Conservation (phyloP, 108 stramenopile species). For the Cyclotella atomus region DNA sequence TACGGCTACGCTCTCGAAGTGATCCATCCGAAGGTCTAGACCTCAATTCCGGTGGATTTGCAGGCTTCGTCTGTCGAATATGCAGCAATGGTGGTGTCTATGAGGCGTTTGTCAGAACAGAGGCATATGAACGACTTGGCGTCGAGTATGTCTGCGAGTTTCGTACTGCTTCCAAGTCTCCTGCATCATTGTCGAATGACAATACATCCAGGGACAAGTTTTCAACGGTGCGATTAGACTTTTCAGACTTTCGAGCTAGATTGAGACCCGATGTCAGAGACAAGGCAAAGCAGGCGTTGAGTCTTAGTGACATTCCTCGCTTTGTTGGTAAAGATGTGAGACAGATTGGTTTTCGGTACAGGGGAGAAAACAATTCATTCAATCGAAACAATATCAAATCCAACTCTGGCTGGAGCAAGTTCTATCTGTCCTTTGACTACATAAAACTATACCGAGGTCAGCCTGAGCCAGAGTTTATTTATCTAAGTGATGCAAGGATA, state of each 20-base stretch:
- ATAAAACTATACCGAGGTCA: slow-evolving; percentile 81
- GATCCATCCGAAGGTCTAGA: slow-evolving; percentile 76
- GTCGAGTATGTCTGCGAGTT: slow-evolving; percentile 87
- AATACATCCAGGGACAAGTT: slow-evolving; percentile 69
- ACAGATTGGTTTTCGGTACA: slow-evolving; percentile 78
- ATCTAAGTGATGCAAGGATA: slow-evolving; percentile 82
- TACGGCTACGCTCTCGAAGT: slow-evolving; percentile 71
- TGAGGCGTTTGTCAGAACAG: slow-evolving; percentile 77
- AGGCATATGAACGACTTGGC: slow-evolving; percentile 65
- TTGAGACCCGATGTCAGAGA: slow-evolving; percentile 45
- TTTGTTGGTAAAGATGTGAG: slow-evolving; percentile 74
- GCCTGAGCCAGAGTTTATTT: slow-evolving; percentile 87
- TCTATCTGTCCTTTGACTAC: slow-evolving; percentile 80
- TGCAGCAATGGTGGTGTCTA: slow-evolving; percentile 81
- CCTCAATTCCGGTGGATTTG: slow-evolving; percentile 68
- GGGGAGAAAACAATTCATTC: slow-evolving; percentile 52
- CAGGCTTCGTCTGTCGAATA: slow-evolving; percentile 73
- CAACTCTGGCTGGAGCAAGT: slow-evolving; percentile 44
- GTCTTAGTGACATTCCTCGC: slow-evolving; percentile 45
- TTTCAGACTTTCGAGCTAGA: slow-evolving; percentile 53
- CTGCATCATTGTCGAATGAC: slow-evolving; percentile 10
- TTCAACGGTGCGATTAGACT: slow-evolving; percentile 59
- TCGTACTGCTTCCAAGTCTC: slow-evolving; percentile 62
- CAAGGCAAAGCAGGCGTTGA: slow-evolving; percentile 16
- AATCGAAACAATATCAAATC: slow-evolving; percentile 13